Percentiles rank a stretch among this genome's conserved stretches.
Evolutionary conservation across 164 flowering plant genomes (phyloP).

Genomic region (Cinnamomum chago): DNA sequence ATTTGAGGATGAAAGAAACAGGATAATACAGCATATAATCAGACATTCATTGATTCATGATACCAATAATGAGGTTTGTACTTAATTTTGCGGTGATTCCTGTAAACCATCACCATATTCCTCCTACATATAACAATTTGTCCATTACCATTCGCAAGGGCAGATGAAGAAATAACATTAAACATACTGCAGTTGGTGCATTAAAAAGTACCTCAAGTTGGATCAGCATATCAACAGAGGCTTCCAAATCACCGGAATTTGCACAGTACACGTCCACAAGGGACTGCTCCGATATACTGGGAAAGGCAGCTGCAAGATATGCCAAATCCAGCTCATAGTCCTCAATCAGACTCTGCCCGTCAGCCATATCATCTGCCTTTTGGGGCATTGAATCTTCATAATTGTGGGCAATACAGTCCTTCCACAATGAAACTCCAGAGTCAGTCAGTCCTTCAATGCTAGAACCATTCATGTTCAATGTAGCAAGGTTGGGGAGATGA

Average conservation of each 20-base stretch:
- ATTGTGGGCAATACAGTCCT: background rate
- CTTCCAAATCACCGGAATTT: conserved; percentile 12
- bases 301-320: conserved; percentile 11
- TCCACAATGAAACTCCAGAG: background rate
- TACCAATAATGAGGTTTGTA: background rate
- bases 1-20: background rate
- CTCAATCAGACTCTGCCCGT: background rate
- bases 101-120: background rate
- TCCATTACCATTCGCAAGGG: background rate
- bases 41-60: background rate
- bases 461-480: background rate
- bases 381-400: background rate
- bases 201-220: conserved; percentile 18
- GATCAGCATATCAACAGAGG: conserved; percentile 17
- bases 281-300: conserved; percentile 10
- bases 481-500: background rate
- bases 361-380: background rate
- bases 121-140: background rate
- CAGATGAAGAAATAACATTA: background rate
- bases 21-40: background rate
- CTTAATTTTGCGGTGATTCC: background rate
- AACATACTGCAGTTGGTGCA: background rate
- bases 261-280: conserved; percentile 19
- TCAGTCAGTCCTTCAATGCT: background rate
- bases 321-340: conserved; percentile 12